A percentile compares a stretch with the other conserved stretches of the same genome.
These are phyloP conservation scores for Neopestalotiopsis clavispora DNA, from an alignment of 2,329 filamentous ascomycete genomes.

Conservation along the genomic window DNA sequence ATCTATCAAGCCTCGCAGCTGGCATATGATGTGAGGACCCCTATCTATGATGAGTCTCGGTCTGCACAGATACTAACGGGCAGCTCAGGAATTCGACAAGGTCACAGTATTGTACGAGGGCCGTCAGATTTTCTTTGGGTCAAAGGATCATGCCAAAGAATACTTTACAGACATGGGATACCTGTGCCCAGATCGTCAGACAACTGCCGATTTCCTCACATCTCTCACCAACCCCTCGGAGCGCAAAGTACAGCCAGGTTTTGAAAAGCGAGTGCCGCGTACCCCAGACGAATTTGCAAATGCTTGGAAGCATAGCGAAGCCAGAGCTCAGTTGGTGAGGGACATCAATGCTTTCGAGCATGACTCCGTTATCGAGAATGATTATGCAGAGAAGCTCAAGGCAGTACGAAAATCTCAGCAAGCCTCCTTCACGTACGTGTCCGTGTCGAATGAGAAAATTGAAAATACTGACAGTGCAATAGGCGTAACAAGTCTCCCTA, in stretches of 20 bases:
- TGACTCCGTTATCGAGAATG: constrained; percentile 18
- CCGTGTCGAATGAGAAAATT: not conserved
- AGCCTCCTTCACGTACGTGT: constrained; percentile 22
- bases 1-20: constrained; percentile 12
- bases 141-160: constrained; percentile 57
- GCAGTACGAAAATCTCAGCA: constrained; percentile 14
- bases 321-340: not conserved
- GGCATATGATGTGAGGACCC: constrained; percentile 5
- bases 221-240: constrained; percentile 67
- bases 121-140: constrained; percentile 70
- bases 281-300: constrained; percentile 58
- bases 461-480: constrained; percentile 50
- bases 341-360: constrained; percentile 13
- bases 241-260: constrained; percentile 59
- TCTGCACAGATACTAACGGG: not conserved
- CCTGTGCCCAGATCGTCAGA: constrained; percentile 56
- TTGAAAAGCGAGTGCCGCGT: constrained; percentile 61
- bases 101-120: constrained; percentile 69
- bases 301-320: constrained; percentile 1
- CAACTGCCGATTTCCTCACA: constrained; percentile 73
- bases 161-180: constrained; percentile 71
- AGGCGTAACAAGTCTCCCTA: constrained; percentile 76
- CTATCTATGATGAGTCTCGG: not conserved
- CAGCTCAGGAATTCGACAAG: constrained; percentile 16
- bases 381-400: constrained; percentile 21